Evolutionary conservation across 108 stramenopile species (phyloP).

Genomic region (Skeletonema costatum): DNA sequence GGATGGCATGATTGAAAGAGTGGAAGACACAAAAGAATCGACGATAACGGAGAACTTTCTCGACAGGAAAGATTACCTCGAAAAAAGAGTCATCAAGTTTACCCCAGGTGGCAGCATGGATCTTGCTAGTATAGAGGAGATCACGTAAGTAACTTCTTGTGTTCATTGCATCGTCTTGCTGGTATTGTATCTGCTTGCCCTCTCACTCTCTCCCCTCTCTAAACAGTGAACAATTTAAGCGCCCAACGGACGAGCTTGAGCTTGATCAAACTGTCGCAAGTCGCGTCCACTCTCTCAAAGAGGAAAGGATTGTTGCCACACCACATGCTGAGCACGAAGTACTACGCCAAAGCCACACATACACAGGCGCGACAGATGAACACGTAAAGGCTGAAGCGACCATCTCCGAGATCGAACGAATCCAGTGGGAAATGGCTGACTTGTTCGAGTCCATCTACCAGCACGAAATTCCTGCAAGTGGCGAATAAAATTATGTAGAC

Average conservation of each 20-base stretch:
- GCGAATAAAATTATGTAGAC: not conserved
- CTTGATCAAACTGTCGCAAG: not conserved
- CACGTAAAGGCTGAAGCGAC: conserved; percentile 49
- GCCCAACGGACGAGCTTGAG: not conserved
- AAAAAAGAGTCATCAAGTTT: conserved; percentile 10
- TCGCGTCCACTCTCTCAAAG: conserved; percentile 15
- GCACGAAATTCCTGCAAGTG: not conserved
- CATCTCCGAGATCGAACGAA: conserved; percentile 41
- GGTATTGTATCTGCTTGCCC: not conserved
- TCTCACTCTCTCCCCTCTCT: not conserved
- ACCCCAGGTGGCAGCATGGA: not conserved
- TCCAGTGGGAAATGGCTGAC: conserved; percentile 57
- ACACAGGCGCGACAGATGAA: conserved; percentile 13
- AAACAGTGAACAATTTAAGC: conserved; percentile 26
- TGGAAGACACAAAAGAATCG: conserved; percentile 12
- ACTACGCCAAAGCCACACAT: conserved; percentile 6
- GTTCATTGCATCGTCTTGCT: not conserved
- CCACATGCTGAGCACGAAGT: conserved; percentile 25
- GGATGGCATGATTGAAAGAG: conserved; percentile 52
- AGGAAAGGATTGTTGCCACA: conserved; percentile 7
- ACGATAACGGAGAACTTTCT: conserved; percentile 26
- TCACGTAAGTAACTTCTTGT: conserved; percentile 7
- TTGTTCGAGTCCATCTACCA: conserved; percentile 7
- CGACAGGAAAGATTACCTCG: conserved; percentile 26
- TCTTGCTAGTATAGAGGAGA: conserved; percentile 4